phyloP scores from a whole-genome alignment of 257 asterid species.

The Ophiorrhiza pumila region DNA sequence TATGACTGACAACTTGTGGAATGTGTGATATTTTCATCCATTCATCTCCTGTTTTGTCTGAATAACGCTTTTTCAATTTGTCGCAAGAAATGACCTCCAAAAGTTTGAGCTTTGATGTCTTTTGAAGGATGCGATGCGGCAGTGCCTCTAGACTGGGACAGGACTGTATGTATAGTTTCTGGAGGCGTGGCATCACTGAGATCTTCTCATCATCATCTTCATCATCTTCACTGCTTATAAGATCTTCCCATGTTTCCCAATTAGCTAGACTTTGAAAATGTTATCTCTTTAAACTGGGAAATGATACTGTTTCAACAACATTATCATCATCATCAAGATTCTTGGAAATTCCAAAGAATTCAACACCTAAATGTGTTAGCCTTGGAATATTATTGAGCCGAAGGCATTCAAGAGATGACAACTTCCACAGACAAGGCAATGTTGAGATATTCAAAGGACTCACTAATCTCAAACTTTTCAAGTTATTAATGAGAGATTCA shows the following conservation, averaged over 20 bases:
- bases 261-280: not conserved
- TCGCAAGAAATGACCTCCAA: too few relatives aligned
- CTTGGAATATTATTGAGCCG: not conserved
- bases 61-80: too few relatives aligned
- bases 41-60: too few relatives aligned
- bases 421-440: not conserved
- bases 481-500: not conserved
- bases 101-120: too few relatives aligned
- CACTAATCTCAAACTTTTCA: not conserved
- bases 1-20: too few relatives aligned
- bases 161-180: not conserved
- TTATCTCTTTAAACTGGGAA: not conserved
- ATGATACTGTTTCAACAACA: not conserved
- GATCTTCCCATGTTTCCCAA: constrained; percentile 13
- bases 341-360: not conserved
- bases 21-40: too few relatives aligned
- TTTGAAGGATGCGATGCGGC: constrained; percentile 6
- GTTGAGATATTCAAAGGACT: not conserved
- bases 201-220: not conserved
- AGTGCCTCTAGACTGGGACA: not conserved
- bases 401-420: constrained; percentile 1
- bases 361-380: not conserved
- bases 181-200: constrained; percentile 4
- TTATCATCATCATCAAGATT: not conserved
- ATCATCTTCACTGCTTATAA: not conserved